phyloP scores from a whole-genome alignment of 345 rosid genomes.

The Melaleuca quinquenervia region DNA sequence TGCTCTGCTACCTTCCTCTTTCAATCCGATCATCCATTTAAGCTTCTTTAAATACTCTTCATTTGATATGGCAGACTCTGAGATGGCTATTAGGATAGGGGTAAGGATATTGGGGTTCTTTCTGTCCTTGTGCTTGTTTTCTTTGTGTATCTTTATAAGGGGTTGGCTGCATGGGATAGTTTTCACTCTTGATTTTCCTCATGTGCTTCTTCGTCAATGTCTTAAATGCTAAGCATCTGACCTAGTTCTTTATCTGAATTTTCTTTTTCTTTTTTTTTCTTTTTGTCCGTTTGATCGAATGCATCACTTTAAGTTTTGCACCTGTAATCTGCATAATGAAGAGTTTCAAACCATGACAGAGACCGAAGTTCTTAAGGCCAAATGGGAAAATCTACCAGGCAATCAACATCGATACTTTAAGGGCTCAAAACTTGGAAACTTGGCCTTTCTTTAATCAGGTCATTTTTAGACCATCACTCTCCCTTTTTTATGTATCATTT shows the following conservation, averaged over 20 bases:
- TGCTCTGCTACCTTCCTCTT: not conserved
- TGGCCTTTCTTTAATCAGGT: conserved; percentile 91
- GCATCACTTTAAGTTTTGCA: not conserved
- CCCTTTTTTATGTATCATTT: not conserved
- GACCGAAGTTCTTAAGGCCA: conserved; percentile 78
- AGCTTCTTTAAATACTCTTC: not conserved
- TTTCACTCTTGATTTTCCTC: not conserved
- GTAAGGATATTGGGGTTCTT: not conserved
- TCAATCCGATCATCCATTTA: not conserved
- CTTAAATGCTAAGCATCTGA: not conserved
- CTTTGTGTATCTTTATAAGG: not conserved
- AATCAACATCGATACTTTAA: conserved; percentile 64
- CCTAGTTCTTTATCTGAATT: not conserved
- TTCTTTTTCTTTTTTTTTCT: not conserved
- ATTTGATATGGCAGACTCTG: not conserved
- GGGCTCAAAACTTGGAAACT: conserved; percentile 88
- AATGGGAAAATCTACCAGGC: conserved; percentile 56
- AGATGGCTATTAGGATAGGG: not conserved
- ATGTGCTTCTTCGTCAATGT: not conserved
- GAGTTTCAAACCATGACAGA: conserved; percentile 26
- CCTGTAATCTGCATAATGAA: conserved; percentile 1
- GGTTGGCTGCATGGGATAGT: not conserved
- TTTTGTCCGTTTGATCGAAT: not conserved
- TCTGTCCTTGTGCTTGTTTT: not conserved
- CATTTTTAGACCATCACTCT: not conserved